Percentiles rank a stretch among this genome's conserved stretches.
phyloP scores from a whole-genome alignment of 768 basidiomycete species.

The Rhodotorula kratochvilovae region DNA sequence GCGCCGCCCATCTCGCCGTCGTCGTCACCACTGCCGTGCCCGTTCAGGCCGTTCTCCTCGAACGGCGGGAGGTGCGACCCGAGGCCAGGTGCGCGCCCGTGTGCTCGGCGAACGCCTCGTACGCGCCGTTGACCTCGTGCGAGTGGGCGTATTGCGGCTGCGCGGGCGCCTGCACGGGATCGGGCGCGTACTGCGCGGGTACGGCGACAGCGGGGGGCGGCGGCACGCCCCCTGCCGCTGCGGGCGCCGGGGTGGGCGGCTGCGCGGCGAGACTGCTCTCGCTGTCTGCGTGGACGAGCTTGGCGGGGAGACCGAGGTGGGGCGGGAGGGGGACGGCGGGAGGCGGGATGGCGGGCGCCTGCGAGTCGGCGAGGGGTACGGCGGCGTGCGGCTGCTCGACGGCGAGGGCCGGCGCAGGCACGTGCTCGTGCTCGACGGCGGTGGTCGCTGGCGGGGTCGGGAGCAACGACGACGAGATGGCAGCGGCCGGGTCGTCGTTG shows the following conservation, averaged over 20 bases:
- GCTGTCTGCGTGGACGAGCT: constrained; percentile 15
- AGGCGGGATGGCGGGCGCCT: background rate
- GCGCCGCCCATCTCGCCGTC: background rate
- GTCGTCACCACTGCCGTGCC: background rate
- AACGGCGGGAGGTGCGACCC: background rate
- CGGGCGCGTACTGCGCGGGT: background rate
- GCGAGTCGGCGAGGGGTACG: background rate
- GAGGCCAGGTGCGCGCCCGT: constrained; percentile 16
- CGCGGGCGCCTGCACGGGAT: background rate
- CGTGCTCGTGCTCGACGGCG: background rate
- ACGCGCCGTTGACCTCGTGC: background rate
- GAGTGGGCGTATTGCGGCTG: background rate
- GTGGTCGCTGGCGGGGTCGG: background rate
- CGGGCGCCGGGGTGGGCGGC: constrained; percentile 23
- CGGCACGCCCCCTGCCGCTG: too few species aligned
- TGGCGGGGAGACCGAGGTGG: background rate
- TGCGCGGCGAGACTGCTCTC: constrained; percentile 17
- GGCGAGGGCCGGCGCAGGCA: background rate
- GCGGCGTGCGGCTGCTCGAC: background rate
- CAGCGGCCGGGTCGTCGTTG: too few species aligned
- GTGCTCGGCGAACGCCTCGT: background rate
- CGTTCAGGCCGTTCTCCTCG: background rate
- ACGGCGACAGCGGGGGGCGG: background rate
- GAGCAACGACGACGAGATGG: background rate
- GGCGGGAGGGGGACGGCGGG: constrained; percentile 2